Conservation (phyloP, 768 basidiomycete genomes). For the Amanita molliuscula region DNA sequence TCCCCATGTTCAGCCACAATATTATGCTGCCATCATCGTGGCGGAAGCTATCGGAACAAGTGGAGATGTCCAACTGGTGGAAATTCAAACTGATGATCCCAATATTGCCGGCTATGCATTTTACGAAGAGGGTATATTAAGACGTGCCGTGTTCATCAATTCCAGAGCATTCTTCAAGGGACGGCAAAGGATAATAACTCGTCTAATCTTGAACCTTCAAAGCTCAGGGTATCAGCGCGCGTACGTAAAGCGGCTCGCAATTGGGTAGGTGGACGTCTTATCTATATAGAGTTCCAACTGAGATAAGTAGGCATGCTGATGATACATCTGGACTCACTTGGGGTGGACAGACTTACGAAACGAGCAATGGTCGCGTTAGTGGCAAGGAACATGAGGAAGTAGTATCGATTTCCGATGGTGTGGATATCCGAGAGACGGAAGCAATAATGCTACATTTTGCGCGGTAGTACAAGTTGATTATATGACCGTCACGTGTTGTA, state of each 20-base stretch:
- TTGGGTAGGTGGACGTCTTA: slow-evolving; percentile 25
- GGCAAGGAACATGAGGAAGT: slow-evolving; percentile 23
- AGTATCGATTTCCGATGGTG: slow-evolving; percentile 20
- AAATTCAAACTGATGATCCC: slow-evolving; percentile 36
- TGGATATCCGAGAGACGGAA: slow-evolving; percentile 40
- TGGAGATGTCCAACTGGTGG: slow-evolving; percentile 30
- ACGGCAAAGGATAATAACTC: slow-evolving; percentile 25
- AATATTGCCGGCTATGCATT: slow-evolving; percentile 53
- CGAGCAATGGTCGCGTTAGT: slow-evolving; percentile 27
- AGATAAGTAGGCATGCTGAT: slow-evolving; percentile 30
- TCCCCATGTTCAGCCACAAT: slow-evolving; percentile 56
- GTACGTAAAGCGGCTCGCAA: slow-evolving; percentile 37
- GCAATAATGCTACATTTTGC: slow-evolving; percentile 31
- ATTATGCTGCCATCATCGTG: slow-evolving; percentile 54
- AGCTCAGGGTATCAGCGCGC: slow-evolving; percentile 17
- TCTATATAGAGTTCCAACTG: neutral
- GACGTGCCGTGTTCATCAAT: slow-evolving; percentile 49
- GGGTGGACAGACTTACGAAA: slow-evolving; percentile 53
- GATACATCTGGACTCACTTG: slow-evolving; percentile 41
- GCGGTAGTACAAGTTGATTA: no score
- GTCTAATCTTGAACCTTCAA: slow-evolving; percentile 27
- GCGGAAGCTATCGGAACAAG: slow-evolving; percentile 44
- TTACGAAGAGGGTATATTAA: slow-evolving; percentile 35
- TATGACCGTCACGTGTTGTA: neutral
- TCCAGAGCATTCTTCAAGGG: slow-evolving; percentile 36